A percentile compares a stretch with the other conserved stretches of the same genome.
phyloP scores from a whole-genome alignment of 192 early-diverging fungal genomes.

The Coemansia sp. region DNA sequence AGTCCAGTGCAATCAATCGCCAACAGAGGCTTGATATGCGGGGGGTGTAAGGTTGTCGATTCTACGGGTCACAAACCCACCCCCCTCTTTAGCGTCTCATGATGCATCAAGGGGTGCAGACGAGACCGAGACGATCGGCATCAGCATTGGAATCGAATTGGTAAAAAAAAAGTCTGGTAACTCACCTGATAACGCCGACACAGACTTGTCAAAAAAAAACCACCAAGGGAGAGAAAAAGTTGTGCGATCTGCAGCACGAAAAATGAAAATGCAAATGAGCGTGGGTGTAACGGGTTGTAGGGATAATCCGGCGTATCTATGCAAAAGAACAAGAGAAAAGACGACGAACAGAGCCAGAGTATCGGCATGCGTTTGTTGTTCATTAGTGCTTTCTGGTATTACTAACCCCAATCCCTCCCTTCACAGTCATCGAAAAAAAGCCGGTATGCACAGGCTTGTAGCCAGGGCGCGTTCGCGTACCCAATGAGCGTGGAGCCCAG shows the following conservation, averaged over 20 bases:
- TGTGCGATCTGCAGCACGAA: background rate
- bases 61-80: conserved; percentile 1
- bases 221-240: background rate
- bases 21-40: conserved; percentile 3
- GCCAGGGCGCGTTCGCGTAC: background rate
- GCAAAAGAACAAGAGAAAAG: background rate
- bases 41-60: background rate
- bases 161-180: background rate
- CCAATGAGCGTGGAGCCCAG: background rate
- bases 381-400: background rate
- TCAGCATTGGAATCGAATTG: background rate
- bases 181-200: conserved; percentile 3
- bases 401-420: background rate
- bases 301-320: conserved; percentile 1
- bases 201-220: background rate
- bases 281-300: background rate
- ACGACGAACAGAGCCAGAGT: background rate
- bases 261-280: background rate
- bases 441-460: background rate
- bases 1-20: conserved; percentile 3
- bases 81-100: conserved; percentile 4
- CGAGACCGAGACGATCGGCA: background rate
- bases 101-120: background rate
- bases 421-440: background rate
- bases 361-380: background rate